phyloP scores from a whole-genome alignment of 345 rosid genomes.

The Mercurialis annua region DNA sequence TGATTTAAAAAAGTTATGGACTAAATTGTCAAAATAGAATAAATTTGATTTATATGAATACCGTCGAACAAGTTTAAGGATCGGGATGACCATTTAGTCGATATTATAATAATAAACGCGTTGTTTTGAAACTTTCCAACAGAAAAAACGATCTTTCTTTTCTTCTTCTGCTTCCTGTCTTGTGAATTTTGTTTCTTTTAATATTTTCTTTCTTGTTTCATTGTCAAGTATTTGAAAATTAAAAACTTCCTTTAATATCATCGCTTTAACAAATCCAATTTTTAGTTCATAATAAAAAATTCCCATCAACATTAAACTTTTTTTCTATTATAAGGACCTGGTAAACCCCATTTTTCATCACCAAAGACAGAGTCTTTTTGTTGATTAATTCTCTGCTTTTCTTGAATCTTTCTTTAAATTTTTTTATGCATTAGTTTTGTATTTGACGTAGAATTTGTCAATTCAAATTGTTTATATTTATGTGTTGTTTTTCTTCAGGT shows the following conservation, averaged over 20 bases:
- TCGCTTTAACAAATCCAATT: neutral
- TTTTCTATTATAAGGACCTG: neutral
- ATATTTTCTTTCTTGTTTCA: neutral
- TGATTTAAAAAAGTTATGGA: too few relatives aligned
- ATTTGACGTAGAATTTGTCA: conserved; percentile 23
- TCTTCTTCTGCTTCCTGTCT: neutral
- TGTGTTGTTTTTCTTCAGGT: conserved; percentile 3
- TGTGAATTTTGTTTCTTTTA: neutral
- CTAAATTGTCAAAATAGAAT: too few relatives aligned
- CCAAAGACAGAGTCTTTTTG: neutral
- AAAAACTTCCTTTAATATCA: neutral
- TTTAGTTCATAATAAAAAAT: neutral
- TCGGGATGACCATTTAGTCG: too few relatives aligned
- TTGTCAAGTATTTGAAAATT: neutral
- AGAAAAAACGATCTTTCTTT: conserved; percentile 24
- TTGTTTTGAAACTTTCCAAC: conserved; percentile 26
- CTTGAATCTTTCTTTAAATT: neutral
- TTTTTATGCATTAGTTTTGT: neutral
- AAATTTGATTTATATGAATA: too few relatives aligned
- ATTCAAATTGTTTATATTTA: neutral
- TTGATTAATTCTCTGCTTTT: neutral
- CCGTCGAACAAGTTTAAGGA: too few relatives aligned
- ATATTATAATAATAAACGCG: conserved; percentile 2
- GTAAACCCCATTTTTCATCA: neutral
- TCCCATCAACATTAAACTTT: neutral